These are phyloP conservation scores for Botrytis cinerea DNA, from an alignment of 2,329 filamentous ascomycete species.

Conservation along the genomic window DNA sequence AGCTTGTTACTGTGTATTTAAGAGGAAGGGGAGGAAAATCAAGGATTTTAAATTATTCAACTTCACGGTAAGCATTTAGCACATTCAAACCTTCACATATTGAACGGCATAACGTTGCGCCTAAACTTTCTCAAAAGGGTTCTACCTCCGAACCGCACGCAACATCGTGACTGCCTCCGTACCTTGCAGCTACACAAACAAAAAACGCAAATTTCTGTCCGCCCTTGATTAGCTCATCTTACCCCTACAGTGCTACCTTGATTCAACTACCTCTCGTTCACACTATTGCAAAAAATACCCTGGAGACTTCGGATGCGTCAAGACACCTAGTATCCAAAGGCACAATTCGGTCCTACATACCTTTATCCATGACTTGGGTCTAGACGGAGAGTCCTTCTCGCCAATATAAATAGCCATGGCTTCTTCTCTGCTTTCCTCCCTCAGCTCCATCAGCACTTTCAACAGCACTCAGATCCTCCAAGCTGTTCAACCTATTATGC, in stretches of 20 bases:
- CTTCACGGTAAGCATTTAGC: background rate
- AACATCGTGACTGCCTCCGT: slow-evolving; percentile 22
- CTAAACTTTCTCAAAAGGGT: slow-evolving; percentile 8
- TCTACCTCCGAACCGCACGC: slow-evolving; percentile 1
- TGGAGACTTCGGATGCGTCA: background rate
- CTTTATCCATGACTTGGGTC: background rate
- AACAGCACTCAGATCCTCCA: slow-evolving; percentile 29
- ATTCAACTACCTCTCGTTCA: background rate
- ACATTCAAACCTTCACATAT: background rate
- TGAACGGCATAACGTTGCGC: background rate
- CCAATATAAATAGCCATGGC: slow-evolving; percentile 37
- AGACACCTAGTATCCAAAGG: slow-evolving; percentile 22
- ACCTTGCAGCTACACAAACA: slow-evolving; percentile 21
- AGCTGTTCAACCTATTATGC: slow-evolving; percentile 48
- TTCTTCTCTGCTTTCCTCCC: slow-evolving; percentile 26
- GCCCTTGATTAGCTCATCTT: background rate
- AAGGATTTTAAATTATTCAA: background rate
- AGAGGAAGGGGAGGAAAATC: background rate
- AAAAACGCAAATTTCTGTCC: background rate
- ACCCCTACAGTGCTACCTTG: background rate
- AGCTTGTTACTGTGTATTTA: background rate
- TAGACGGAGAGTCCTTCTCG: background rate
- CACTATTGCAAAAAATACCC: background rate
- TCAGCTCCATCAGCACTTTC: slow-evolving; percentile 30
- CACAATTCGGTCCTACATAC: slow-evolving; percentile 28